These are phyloP conservation scores for Rheum nobile DNA, from an alignment of 148 eudicot genomes.

Conservation along the genomic window DNA sequence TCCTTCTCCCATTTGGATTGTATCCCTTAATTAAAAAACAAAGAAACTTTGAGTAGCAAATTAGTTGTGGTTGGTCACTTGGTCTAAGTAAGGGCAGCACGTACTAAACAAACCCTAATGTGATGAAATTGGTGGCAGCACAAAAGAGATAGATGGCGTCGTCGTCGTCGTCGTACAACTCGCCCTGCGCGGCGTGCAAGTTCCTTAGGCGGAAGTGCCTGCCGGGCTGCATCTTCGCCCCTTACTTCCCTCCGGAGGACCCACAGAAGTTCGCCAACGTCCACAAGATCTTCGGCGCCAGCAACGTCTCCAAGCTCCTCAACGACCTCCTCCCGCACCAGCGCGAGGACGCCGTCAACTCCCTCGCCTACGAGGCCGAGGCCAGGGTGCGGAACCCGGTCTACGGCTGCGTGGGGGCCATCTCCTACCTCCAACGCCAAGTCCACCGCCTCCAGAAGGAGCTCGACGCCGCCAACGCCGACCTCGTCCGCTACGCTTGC, in stretches of 20 bases:
- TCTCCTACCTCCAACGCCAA: conserved; percentile 60
- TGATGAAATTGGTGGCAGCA: background rate
- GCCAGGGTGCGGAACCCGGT: conserved; percentile 73
- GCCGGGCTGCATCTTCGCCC: conserved; percentile 71
- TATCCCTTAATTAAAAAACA: too few relatives aligned
- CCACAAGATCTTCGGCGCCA: conserved; percentile 81
- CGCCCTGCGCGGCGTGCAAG: conserved; percentile 89
- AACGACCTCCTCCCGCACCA: conserved; percentile 80
- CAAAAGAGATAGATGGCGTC: conserved; percentile 31
- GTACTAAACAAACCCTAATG: background rate
- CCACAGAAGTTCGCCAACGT: conserved; percentile 80
- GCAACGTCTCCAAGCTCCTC: conserved; percentile 71
- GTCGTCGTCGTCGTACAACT: conserved; percentile 54
- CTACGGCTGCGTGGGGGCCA: conserved; percentile 77
- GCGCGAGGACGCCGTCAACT: conserved; percentile 68
- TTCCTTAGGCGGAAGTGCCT: conserved; percentile 72
- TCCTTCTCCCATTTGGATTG: too few relatives aligned
- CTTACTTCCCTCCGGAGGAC: conserved; percentile 81
- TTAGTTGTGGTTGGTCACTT: too few relatives aligned
- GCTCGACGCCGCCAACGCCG: conserved; percentile 65
- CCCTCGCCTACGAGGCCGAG: conserved; percentile 81
- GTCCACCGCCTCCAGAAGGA: conserved; percentile 69
- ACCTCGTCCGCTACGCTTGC: conserved; percentile 43
- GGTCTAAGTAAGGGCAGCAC: too few relatives aligned
- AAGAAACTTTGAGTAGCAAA: too few relatives aligned